Evolutionary conservation across 2,329 filamentous ascomycete species (phyloP).

Genomic region (Venturia carpophila): DNA sequence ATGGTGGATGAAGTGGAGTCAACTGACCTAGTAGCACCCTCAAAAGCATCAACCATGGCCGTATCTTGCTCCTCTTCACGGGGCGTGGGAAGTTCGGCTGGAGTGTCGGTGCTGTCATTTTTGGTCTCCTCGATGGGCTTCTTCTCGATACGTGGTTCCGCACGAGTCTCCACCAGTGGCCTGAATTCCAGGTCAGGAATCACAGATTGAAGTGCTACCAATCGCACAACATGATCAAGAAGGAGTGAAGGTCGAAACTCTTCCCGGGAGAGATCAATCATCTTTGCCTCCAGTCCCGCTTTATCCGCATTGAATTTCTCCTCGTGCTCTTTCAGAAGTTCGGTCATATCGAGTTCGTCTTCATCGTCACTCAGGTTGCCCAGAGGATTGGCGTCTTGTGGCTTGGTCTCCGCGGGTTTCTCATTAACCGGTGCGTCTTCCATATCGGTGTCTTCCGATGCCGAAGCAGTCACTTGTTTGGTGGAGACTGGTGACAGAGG

Average conservation of each 20-base stretch:
- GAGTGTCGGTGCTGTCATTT: neutral
- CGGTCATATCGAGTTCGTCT: slow-evolving; percentile 16
- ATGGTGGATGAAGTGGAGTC: neutral
- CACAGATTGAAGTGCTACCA: slow-evolving; percentile 15
- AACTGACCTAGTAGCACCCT: slow-evolving; percentile 8
- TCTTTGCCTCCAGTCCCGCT: slow-evolving; percentile 15
- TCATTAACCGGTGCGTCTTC: neutral
- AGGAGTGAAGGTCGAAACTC: slow-evolving; percentile 16
- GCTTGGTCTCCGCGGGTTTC: neutral
- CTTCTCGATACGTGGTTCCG: slow-evolving; percentile 7
- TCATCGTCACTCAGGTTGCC: slow-evolving; percentile 15
- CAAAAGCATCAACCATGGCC: slow-evolving; percentile 8
- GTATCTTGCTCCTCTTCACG: slow-evolving; percentile 11
- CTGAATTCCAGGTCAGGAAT: slow-evolving; percentile 11
- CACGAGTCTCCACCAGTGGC: neutral
- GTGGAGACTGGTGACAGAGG: neutral
- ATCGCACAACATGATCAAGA: slow-evolving; percentile 14
- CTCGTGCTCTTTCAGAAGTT: slow-evolving; percentile 15
- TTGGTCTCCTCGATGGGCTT: slow-evolving; percentile 4
- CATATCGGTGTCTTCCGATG: slow-evolving; percentile 12
- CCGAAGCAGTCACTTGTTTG: slow-evolving; percentile 1
- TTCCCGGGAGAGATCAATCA: slow-evolving; percentile 18
- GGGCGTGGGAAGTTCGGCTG: slow-evolving; percentile 3
- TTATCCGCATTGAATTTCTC: slow-evolving; percentile 19
- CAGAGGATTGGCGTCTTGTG: slow-evolving; percentile 7